These are phyloP conservation scores for Amesomyces nigricolor DNA, from an alignment of 2,329 filamentous ascomycete genomes.

Conservation along the genomic window DNA sequence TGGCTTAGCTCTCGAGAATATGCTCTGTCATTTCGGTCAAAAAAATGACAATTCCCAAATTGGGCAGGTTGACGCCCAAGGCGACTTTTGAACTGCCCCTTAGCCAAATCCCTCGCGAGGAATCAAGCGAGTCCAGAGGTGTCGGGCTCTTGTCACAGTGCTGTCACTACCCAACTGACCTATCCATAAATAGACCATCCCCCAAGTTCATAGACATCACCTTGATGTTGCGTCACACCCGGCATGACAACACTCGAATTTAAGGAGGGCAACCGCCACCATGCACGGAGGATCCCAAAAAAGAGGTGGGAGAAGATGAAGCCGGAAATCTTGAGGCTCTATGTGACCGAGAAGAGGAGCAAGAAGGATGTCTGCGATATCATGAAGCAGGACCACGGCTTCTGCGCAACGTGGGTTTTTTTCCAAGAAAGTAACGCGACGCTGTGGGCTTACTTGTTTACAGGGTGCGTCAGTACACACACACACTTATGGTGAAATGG, in stretches of 20 bases:
- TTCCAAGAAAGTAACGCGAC: neutral
- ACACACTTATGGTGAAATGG: constrained; percentile 16
- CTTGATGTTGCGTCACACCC: neutral
- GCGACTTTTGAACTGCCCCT: neutral
- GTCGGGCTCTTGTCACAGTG: too few relatives aligned
- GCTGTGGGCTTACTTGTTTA: neutral
- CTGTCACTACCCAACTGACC: too few relatives aligned
- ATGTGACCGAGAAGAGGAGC: constrained; percentile 1
- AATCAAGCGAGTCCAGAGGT: neutral
- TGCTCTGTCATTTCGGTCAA: neutral
- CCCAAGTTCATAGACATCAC: neutral
- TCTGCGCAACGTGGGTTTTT: constrained; percentile 17
- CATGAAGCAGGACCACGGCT: constrained; percentile 17
- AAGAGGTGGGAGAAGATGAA: constrained; percentile 12
- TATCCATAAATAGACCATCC: too few relatives aligned
- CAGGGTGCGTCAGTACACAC: constrained; percentile 20
- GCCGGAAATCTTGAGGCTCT: neutral
- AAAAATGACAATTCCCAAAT: neutral
- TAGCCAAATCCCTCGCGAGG: neutral
- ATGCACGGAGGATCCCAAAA: constrained; percentile 9
- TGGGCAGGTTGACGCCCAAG: neutral
- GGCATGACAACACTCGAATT: neutral
- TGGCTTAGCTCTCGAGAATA: neutral
- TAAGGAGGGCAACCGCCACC: neutral
- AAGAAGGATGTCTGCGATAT: constrained; percentile 2